Evolutionary conservation across 2,329 filamentous ascomycete genomes (phyloP), one percentile per base, ranked within the genome.

Genomic region (Geosmithia putterillii): DNA sequence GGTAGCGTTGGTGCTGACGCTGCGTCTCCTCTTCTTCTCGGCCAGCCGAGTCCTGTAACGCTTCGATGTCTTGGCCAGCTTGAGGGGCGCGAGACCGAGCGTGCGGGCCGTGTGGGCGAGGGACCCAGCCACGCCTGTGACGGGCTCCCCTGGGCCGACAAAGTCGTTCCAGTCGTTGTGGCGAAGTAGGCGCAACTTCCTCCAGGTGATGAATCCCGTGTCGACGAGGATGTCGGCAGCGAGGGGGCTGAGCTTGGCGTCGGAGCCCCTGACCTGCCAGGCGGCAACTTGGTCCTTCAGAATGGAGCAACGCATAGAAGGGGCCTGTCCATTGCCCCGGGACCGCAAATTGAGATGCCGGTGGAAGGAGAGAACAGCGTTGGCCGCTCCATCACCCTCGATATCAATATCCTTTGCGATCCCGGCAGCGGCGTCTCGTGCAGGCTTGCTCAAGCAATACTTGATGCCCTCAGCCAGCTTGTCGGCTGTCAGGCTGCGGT

Each of bases 101-200:
- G 75, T 71, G 2, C 72, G 70, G 3, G 81, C 55, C 0, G 74
- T 76, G 3, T 69, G 68, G n/a, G 74, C 67, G 4, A 86, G 51
- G 0, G 79, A 80, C 10, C 76, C 74, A 28, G 76, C 74, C 4
- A 74, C 63, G 3, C 81, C 83, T 0, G 81, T 83, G 12, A 87
- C 64, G 0, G 83, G 83, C 54, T 86, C 83, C 0, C 82, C 82
- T 0, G 82, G 81, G 0, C 83, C 83, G 50, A 83, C 80, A 51
- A 86, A 86, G 51, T 86, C 82, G 50, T 85, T 84, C 80, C 82
- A 87, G 51, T 85, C 81, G 42, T 72, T 75, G 51, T 83, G 79
- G 8, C 83, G 68, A 8, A 84, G 53, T 1, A 86, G 65, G 12
- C 74, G 70, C 40, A 87, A 59, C 45, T 77, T 73, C 44, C 71